A percentile compares a stretch with the other conserved stretches of the same genome.
Evolutionary conservation across 805 yeast species (phyloP).

Genomic region (Cyberlindnera sargentensis): DNA sequence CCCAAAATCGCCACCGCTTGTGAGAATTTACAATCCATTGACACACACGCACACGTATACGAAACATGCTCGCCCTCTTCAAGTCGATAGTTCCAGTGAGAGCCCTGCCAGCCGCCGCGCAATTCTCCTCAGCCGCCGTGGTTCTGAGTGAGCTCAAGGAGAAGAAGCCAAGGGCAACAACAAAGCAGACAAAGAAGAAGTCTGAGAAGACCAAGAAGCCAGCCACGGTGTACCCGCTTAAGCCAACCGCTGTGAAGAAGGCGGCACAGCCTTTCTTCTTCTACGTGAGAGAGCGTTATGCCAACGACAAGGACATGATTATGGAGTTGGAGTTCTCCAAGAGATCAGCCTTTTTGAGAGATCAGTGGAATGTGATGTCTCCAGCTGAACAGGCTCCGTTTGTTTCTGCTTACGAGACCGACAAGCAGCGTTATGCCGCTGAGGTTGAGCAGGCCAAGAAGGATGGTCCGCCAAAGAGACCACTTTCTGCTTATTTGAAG

Average conservation of each 20-base stretch:
- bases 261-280: background rate
- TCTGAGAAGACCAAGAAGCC: background rate
- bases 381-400: conserved; percentile 10
- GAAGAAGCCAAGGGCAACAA: background rate
- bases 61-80: conserved; percentile 6
- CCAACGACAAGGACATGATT: background rate
- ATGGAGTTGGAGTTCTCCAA: background rate
- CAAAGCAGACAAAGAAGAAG: conserved; percentile 2
- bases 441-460: conserved; percentile 13
- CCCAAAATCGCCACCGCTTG: too few species aligned
- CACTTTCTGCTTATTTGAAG: conserved; percentile 10
- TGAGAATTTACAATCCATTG: background rate
- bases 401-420: conserved; percentile 7
- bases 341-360: background rate
- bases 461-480: conserved; percentile 21
- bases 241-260: background rate
- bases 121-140: background rate
- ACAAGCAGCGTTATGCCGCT: conserved; percentile 8
- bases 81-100: background rate
- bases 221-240: background rate
- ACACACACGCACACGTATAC: background rate
- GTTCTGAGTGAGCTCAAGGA: background rate
- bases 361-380: conserved; percentile 12
- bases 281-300: conserved; percentile 1
- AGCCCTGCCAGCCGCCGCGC: background rate